Conservation (phyloP, 257 asterid species). For the Lithospermum erythrorhizon region DNA sequence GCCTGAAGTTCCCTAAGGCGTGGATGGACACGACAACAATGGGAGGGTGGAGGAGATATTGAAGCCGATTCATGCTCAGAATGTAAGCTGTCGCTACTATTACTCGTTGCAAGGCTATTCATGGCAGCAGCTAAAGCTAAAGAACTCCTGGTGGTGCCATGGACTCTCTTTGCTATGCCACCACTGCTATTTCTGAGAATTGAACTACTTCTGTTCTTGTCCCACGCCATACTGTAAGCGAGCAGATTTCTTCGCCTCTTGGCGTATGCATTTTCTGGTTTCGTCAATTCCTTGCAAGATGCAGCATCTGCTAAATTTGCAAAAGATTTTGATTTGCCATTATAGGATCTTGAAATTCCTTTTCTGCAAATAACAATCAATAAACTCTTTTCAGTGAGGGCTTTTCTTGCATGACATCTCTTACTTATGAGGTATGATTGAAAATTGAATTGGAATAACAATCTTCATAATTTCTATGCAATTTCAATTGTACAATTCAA, state of each 20-base stretch:
- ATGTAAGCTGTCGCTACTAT: neutral
- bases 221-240: slow-evolving; percentile 33
- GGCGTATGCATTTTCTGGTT: slow-evolving; percentile 49
- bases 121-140: slow-evolving; percentile 45
- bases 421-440: neutral
- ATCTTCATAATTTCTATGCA: no score
- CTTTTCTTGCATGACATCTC: neutral
- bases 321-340: slow-evolving; percentile 74
- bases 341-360: slow-evolving; percentile 71
- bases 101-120: slow-evolving; percentile 18
- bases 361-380: slow-evolving; percentile 26
- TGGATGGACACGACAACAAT: slow-evolving; percentile 1
- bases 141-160: slow-evolving; percentile 22
- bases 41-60: slow-evolving; percentile 3
- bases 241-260: slow-evolving; percentile 51
- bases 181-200: slow-evolving; percentile 30
- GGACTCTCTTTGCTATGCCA: slow-evolving; percentile 45
- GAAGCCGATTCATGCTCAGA: neutral
- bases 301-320: slow-evolving; percentile 56
- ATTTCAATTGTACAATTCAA: no score
- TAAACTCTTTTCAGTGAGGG: neutral
- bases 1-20: slow-evolving; percentile 7
- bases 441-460: no score
- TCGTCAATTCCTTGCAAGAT: slow-evolving; percentile 37
- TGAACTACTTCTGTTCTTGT: slow-evolving; percentile 25